Evolutionary conservation across 352 stramenopile genomes (phyloP).

Genomic region (Phytophthora citricola): DNA sequence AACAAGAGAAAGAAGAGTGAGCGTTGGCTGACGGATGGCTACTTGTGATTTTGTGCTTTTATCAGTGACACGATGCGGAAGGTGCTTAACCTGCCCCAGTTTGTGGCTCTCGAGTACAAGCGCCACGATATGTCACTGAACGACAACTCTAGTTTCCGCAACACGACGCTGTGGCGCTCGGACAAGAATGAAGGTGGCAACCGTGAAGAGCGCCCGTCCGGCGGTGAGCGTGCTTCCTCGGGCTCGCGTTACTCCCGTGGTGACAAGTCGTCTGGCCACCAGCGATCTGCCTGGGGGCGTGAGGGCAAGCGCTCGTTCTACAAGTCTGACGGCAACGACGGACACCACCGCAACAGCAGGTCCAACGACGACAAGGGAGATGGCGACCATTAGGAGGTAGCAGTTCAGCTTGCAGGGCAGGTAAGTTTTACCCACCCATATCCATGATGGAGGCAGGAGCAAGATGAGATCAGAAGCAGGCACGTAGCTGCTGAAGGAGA

Average conservation of each 20-base stretch:
- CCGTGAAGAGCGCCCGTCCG: constrained; percentile 24
- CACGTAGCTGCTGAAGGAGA: constrained; percentile 9
- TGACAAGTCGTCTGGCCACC: constrained; percentile 48
- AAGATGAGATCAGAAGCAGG: constrained; percentile 8
- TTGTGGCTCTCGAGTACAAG: constrained; percentile 94
- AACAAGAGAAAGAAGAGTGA: background rate
- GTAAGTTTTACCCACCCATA: constrained; percentile 5
- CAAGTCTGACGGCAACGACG: constrained; percentile 52
- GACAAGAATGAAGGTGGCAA: constrained; percentile 51
- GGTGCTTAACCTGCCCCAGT: constrained; percentile 91
- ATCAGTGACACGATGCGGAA: constrained; percentile 88
- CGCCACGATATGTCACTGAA: constrained; percentile 88
- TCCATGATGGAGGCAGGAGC: constrained; percentile 2
- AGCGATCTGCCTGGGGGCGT: constrained; percentile 64
- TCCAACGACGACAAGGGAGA: constrained; percentile 42
- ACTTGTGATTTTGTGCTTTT: constrained; percentile 1
- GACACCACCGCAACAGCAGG: constrained; percentile 43
- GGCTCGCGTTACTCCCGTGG: constrained; percentile 57
- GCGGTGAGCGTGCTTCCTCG: constrained; percentile 35
- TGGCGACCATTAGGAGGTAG: constrained; percentile 21
- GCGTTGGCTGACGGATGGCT: background rate
- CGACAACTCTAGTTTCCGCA: constrained; percentile 83
- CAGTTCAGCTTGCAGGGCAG: constrained; percentile 11
- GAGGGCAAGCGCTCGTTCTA: constrained; percentile 64
- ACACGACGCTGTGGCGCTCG: constrained; percentile 80